These are phyloP conservation scores for Leishmania amazonensis DNA, from an alignment of 208 protist genomes.

Conservation along the genomic window DNA sequence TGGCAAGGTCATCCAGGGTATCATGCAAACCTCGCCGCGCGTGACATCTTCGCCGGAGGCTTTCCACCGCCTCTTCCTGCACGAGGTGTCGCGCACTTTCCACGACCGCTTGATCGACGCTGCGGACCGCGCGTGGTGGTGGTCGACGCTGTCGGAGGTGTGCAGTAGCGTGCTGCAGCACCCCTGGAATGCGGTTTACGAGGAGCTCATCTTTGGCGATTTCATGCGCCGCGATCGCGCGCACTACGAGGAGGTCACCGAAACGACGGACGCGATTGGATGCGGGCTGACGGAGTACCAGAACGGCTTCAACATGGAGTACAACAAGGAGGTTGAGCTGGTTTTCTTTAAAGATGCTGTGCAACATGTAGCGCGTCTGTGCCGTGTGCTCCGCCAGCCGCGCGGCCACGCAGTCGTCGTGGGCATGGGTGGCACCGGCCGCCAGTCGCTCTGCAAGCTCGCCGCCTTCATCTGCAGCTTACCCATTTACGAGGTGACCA, in stretches of 20 bases:
- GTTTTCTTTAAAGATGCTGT: conserved; percentile 98
- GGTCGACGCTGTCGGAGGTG: conserved; percentile 69
- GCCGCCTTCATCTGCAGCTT: conserved; percentile 94
- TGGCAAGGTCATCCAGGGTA: conserved; percentile 96
- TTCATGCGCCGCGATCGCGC: conserved; percentile 92
- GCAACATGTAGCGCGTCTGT: conserved; percentile 96
- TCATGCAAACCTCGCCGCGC: conserved; percentile 89
- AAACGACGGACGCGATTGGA: conserved; percentile 49
- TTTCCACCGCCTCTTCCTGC: conserved; percentile 92
- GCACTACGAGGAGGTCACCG: conserved; percentile 76
- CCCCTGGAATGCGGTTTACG: conserved; percentile 63
- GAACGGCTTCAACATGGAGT: conserved; percentile 93
- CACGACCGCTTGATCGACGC: conserved; percentile 96
- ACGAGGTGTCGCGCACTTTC: conserved; percentile 97
- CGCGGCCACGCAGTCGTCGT: conserved; percentile 97
- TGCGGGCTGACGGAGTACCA: conserved; percentile 85
- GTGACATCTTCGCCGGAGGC: conserved; percentile 45
- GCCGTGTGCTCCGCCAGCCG: conserved; percentile 96
- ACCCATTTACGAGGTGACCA: conserved; percentile 89
- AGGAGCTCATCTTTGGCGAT: conserved; percentile 89
- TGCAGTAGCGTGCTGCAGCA: conserved; percentile 56
- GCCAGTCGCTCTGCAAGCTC: conserved; percentile 95
- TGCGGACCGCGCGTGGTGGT: conserved; percentile 93
- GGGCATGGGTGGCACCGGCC: conserved; percentile 97
- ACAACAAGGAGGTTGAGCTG: conserved; percentile 91